Base-by-base conservation (phyloP, 371 early-diverging fungal species). In the Globomyces sp. region DNA sequence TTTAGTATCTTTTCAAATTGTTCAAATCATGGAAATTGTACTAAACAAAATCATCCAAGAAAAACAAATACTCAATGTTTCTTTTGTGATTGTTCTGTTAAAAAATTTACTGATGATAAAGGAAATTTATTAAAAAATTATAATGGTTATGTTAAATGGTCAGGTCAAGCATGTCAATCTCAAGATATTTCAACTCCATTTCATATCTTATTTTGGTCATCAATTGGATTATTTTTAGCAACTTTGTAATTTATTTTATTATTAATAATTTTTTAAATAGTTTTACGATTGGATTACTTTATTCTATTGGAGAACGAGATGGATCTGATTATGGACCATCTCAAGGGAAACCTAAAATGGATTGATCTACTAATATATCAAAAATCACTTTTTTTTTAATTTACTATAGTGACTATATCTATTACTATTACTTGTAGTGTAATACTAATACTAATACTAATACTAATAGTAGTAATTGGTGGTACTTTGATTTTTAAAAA, bases 121-220 rank as follows among this genome's bases (percentile, higher is more conserved):
- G 61, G 61, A 60, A 60, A 60, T 44, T 37, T 6, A 49, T 40
- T 60, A 48, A 60, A 60, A 41, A 60, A 60, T 50, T 60, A 60
- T 37, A 13, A 60, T 44, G 61, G 61, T 3, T 44, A 36, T 10
- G 61, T 60, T n/a, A 60, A 4, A 34, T 60, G 61, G 61, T 60
- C 61, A 42, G 61, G 61, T 39, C 36, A 46, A 8, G 36, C 61
- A 9, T 60, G 61, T 37, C 43, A 60, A 60, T 46, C 6, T 6
- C 61, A 60, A 60, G 61, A 60, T 50, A 60, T 60, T 44, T 39
- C 40, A 6, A 49, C 34, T 60, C 41, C 61, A 6, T 60, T 60
- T 44, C 46, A 60, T 44, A 60, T 60, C 34, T n/a, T 60, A 11
- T 44, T 60, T 8, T 60, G 61, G 61, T 34, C 41, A n/a, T 42